Base-by-base conservation (phyloP, 805 yeast genomes). In the Saturnispora hagleri region DNA sequence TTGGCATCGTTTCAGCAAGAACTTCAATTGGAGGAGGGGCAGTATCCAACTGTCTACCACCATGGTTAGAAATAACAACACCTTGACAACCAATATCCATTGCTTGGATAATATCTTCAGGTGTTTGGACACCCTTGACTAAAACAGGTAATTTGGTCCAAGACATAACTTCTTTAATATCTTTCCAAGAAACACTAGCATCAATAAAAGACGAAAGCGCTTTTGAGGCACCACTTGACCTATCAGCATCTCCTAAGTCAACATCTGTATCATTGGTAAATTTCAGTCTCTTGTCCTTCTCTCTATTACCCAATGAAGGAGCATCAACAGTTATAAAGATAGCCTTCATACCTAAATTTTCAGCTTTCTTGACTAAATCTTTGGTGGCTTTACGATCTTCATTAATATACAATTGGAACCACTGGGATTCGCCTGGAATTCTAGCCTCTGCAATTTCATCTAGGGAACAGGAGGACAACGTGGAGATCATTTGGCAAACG, bases 301-400 rank as follows among this genome's bases (percentile, higher is more conserved):
- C 97, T 59, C 97, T 80, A 56, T 93, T 80, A 13, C 97, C 97
- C 43, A 89, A 73, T 55, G 86, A 84, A 6, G 97, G 97, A 0
- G 97, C 96, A 72, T 89, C 97, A 7, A 88, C 96, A 0, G 97
- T 89, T 57, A 89, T 80, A 62, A 89, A 89, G 34, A 89, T 72
- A 3, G 93, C 96, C 60, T 83, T 83, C 65, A 86, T 75, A 1
- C 95, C 95, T 51, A 85, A 70, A 48, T 70, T 62, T 64, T 85
- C 90, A 15, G 89, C 93, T 59, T 82, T 82, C 59, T 75, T 73
- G n/a, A 89, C 79, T 56, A 84, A 72, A 33, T 74, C 69, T 48
- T 73, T 71, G 34, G 89, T 78, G 50, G 81, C 72, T n/a, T 75
- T 73, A 49, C 93, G 75, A 66, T 89, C 90, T 17, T 82, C 71